Base-by-base conservation (phyloP, 2,329 filamentous ascomycete species). In the Fusarium marasasianum region DNA sequence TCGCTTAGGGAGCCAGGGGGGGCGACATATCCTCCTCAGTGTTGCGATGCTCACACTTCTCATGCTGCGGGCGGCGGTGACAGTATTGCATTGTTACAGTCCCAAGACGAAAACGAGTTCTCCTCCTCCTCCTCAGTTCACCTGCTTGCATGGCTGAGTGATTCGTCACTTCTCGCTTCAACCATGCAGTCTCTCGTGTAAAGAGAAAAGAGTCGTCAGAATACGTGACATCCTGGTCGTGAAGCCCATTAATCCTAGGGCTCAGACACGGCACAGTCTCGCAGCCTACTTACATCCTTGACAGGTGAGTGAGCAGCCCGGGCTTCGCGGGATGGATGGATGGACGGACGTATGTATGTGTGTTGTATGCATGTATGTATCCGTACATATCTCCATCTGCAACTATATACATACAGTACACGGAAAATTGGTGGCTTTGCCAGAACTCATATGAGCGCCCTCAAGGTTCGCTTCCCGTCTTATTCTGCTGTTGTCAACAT, bases 101-200 rank as follows among this genome's bases (percentile, higher is more conserved):
- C 40, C 17, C 47, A 38, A 63, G 50, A 65, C 66, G 50, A 64
- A 47, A 65, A 70, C 47, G 67, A 56, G 47, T 55, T 58, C 24
- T 40, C 50, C 24, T 53, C 50, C 18, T 38, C 47, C n/a, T 31
- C 58, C 48, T 63, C 50, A 44, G 48, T 33, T 71, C 43, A 37
- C 55, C 45, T 53, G n/a, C 31, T 60, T 55, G 41, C 33, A 69
- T 45, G 26, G 40, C 67, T 61, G 45, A 63, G 44, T 75, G 72
- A 75, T 62, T 75, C 63, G 53, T 75, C 72, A 74, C 56, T 70
- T 74, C 47, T 72, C 63, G 56, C 60, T 59, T 60, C 56, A 29
- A 43, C 55, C 43, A 73, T 73, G 66, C 66, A 55, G 59, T 70
- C 41, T 54, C 37, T 58, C 37, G 31, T 65, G 67, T 22, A 65